phyloP scores from a whole-genome alignment of 2,329 filamentous ascomycete genomes.

The Diplocarpon rosae region DNA sequence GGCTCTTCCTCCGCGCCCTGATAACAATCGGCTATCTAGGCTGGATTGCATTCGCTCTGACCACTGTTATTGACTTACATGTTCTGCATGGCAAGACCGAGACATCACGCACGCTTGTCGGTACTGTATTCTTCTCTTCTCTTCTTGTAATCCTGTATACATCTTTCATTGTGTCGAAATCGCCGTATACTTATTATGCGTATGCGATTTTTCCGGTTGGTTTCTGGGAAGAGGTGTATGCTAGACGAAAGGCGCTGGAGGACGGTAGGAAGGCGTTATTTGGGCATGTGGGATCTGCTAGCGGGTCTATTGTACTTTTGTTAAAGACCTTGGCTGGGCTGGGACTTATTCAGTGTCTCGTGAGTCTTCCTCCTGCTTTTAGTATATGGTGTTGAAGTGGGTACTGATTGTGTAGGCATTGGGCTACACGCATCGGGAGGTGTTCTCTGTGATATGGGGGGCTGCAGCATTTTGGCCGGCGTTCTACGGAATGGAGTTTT shows the following conservation, averaged over 20 bases:
- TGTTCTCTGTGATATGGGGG: conserved; percentile 72
- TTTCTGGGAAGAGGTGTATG: conserved; percentile 95
- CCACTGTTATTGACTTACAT: conserved; percentile 78
- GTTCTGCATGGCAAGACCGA: conserved; percentile 63
- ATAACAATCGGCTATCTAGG: conserved; percentile 87
- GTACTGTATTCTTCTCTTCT: conserved; percentile 60
- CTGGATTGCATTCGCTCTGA: conserved; percentile 88
- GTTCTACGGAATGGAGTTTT: conserved; percentile 61
- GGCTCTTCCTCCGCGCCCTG: conserved; percentile 83
- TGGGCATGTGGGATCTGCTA: conserved; percentile 50
- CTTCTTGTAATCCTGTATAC: conserved; percentile 66
- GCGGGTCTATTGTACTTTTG: conserved; percentile 45
- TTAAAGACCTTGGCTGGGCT: conserved; percentile 59
- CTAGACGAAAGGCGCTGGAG: conserved; percentile 56
- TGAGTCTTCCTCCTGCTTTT: conserved; percentile 31
- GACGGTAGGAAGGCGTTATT: conserved; percentile 61
- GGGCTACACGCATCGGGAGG: conserved; percentile 83
- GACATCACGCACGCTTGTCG: conserved; percentile 49
- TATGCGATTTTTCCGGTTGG: conserved; percentile 87
- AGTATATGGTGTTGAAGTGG: neutral
- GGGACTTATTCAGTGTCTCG: conserved; percentile 66
- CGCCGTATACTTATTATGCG: conserved; percentile 74
- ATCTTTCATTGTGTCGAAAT: conserved; percentile 68
- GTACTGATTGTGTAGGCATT: conserved; percentile 50
- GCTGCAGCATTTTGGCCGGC: conserved; percentile 69